These are phyloP conservation scores for Cystofilobasidium macerans DNA, from an alignment of 768 basidiomycete genomes.

Conservation along the genomic window DNA sequence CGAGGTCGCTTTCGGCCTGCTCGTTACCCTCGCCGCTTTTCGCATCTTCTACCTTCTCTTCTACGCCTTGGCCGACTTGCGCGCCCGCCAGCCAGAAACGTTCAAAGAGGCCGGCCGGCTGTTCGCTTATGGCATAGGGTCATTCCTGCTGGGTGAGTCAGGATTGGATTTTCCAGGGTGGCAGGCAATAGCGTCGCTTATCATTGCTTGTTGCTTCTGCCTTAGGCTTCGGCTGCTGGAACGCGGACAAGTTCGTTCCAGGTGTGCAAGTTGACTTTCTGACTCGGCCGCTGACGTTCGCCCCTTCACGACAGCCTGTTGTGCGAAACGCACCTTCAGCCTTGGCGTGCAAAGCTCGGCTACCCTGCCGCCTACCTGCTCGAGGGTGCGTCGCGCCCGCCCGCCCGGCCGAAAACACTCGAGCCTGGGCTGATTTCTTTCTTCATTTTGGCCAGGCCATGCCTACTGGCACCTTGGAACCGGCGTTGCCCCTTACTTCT, in stretches of 20 bases:
- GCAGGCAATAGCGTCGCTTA: too few relatives aligned
- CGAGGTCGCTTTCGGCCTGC: conserved; percentile 19
- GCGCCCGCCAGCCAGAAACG: neutral
- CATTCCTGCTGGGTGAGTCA: neutral
- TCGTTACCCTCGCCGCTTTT: conserved; percentile 10
- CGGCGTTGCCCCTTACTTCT: neutral
- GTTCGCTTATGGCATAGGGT: neutral
- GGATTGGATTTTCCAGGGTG: too few relatives aligned
- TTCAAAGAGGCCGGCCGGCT: neutral
- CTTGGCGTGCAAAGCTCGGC: neutral
- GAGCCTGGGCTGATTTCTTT: too few relatives aligned
- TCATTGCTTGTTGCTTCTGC: too few relatives aligned
- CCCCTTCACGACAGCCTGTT: neutral
- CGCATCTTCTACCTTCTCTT: conserved; percentile 15
- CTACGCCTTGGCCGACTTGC: neutral
- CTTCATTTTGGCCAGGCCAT: neutral
- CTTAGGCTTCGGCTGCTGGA: conserved; percentile 23
- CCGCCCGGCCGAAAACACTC: too few relatives aligned
- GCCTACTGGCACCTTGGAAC: neutral
- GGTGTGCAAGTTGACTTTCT: too few relatives aligned
- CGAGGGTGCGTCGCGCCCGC: neutral
- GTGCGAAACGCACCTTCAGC: neutral
- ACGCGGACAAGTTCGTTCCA: conserved; percentile 22
- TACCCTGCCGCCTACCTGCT: neutral
- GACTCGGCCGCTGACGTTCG: neutral